These are phyloP conservation scores for Aspergillus bombycis DNA, from an alignment of 2,329 filamentous ascomycete species.

Conservation along the genomic window DNA sequence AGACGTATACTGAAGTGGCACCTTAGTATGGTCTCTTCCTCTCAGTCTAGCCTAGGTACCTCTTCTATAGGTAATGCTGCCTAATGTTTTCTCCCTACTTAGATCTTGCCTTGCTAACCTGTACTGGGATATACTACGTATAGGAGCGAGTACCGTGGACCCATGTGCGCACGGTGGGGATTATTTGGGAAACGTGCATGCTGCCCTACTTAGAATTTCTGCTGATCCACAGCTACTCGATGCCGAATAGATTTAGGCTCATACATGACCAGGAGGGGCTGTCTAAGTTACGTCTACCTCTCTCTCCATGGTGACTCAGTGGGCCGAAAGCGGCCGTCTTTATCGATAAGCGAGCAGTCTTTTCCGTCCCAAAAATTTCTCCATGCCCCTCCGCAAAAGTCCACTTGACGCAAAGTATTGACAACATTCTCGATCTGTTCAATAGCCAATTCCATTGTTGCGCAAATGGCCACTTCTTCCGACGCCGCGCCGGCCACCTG, in stretches of 20 bases:
- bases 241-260: neutral
- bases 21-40: neutral
- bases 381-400: conserved; percentile 22
- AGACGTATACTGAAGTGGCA: neutral
- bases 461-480: conserved; percentile 36
- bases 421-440: conserved; percentile 4
- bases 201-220: neutral
- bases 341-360: conserved; percentile 45
- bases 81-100: neutral
- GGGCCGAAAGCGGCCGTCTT: conserved; percentile 37
- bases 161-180: neutral
- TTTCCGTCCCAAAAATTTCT: conserved; percentile 33
- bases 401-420: conserved; percentile 3
- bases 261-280: neutral
- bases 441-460: conserved; percentile 5
- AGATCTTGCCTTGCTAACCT: neutral
- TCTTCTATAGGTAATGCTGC: neutral
- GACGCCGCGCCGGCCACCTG: conserved; percentile 57
- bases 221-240: neutral
- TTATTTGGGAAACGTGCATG: neutral
- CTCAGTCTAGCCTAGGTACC: neutral
- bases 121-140: neutral
- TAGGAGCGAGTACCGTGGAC: neutral
- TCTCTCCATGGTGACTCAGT: conserved; percentile 4
- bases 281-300: neutral